These are phyloP conservation scores for Venustampulla echinocandica DNA, from an alignment of 495 filamentous ascomycete species.

Conservation along the genomic window DNA sequence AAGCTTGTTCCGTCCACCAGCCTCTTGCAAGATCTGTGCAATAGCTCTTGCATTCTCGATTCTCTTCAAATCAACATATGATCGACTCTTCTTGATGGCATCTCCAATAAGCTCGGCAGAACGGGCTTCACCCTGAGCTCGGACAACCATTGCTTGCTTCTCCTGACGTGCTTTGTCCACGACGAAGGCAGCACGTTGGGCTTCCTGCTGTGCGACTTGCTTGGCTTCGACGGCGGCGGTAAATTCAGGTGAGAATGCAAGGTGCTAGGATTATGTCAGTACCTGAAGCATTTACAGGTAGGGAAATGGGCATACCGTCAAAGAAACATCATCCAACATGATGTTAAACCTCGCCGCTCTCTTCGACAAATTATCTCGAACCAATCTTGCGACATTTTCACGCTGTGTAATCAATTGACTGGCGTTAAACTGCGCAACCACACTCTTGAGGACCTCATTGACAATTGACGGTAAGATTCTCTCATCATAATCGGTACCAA, in stretches of 20 bases:
- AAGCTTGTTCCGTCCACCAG: conserved; percentile 84
- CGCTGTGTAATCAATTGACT: conserved; percentile 97
- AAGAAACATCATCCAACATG: conserved; percentile 89
- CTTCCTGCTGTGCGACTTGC: conserved; percentile 97
- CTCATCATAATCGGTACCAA: conserved; percentile 95
- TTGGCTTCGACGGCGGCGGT: conserved; percentile 98
- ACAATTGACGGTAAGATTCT: conserved; percentile 94
- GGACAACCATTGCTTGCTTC: conserved; percentile 98
- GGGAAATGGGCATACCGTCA: conserved; percentile 59
- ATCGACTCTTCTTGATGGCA: conserved; percentile 97
- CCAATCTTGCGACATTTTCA: conserved; percentile 87
- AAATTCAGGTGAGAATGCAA: conserved; percentile 98
- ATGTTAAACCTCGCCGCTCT: conserved; percentile 96
- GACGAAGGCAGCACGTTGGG: conserved; percentile 91
- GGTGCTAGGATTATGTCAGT: conserved; percentile 54
- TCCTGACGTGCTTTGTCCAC: conserved; percentile 99
- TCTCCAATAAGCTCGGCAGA: conserved; percentile 97
- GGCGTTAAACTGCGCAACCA: conserved; percentile 98
- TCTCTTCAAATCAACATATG: conserved; percentile 91
- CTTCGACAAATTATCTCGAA: conserved; percentile 84
- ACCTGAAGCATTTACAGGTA: conserved; percentile 8
- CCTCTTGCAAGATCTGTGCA: conserved; percentile 72
- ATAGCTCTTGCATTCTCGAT: conserved; percentile 93
- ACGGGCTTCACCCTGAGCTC: conserved; percentile 96
- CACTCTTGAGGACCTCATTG: conserved; percentile 97